Evolutionary conservation across 2,329 filamentous ascomycete genomes (phyloP).

Genomic region (Chaetothyriales sp.): DNA sequence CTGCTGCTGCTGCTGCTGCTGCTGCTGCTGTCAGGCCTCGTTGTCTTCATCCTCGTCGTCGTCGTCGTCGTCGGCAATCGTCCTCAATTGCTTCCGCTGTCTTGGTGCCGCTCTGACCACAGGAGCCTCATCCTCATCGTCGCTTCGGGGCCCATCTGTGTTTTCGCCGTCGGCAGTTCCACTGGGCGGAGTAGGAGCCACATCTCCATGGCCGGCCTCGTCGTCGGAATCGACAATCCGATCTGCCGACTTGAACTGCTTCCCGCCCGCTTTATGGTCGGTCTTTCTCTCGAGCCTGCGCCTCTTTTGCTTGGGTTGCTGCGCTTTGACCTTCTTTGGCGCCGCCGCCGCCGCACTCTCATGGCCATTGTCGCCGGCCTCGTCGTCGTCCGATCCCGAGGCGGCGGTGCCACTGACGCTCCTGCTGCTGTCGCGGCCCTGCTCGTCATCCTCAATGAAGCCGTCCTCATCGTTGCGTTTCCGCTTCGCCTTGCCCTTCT

Average conservation of each 20-base stretch:
- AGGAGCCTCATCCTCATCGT: constrained; percentile 13
- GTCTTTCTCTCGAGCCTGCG: constrained; percentile 45
- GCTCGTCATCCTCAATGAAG: constrained; percentile 25
- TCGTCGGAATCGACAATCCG: constrained; percentile 66
- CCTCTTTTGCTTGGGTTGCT: constrained; percentile 41
- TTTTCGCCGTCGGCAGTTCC: constrained; percentile 6
- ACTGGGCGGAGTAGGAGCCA: constrained; percentile 8
- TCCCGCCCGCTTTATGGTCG: constrained; percentile 15
- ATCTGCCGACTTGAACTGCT: constrained; percentile 70
- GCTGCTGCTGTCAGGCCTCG: background rate
- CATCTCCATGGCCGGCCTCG: constrained; percentile 31
- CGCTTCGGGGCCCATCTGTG: constrained; percentile 5
- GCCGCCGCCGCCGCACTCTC: constrained; percentile 3
- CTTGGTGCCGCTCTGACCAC: constrained; percentile 8
- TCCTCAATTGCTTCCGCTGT: constrained; percentile 17
- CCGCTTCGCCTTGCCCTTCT: constrained; percentile 45
- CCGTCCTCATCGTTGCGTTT: constrained; percentile 22
- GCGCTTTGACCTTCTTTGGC: constrained; percentile 6
- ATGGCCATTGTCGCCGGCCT: constrained; percentile 8
- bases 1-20: background rate
- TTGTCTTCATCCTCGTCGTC: constrained; percentile 14
- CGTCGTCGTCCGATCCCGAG: constrained; percentile 13
- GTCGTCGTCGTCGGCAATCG: constrained; percentile 19
- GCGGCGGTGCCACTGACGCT: constrained; percentile 14
- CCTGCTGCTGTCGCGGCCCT: constrained; percentile 11